Base-by-base conservation (phyloP, 2,329 filamentous ascomycete genomes). In the Epichloe scottii region DNA sequence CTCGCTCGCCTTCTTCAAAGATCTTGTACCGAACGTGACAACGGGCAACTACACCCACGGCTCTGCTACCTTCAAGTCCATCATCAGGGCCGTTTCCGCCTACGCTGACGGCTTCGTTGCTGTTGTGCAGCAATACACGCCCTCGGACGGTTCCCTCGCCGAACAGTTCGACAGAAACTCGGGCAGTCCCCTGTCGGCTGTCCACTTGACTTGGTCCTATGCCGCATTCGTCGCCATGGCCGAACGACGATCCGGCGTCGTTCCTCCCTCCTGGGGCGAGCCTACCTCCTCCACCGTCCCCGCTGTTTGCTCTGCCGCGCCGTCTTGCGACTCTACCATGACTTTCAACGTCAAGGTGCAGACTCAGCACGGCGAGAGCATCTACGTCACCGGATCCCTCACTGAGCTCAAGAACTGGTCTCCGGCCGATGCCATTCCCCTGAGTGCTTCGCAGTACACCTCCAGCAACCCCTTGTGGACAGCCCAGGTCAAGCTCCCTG, bases 161-260 rank as follows among this genome's bases (percentile, higher is more conserved):
- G 84, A 87, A 66, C 83, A 87, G 61, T 87, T 76, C 56, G 72
- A 76, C 56, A 73, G 73, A 53, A 62, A 65, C 50, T 68, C 60
- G 35, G 80, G 75, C 34, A 48, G 59, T 0, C 79, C 78, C 2
- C 66, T 81, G 3, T 84, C 81, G 1, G 84, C 84, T 2, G 67
- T 70, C 15, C 79, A 87, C 54, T 68, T 87, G n/a, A 86, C 83
- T 2, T 87, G 83, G 83, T 85, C 81, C 0, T 86, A 85, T 56
- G 81, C 82, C 2, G 73, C 82, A 0, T 82, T 87, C 61, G 65
- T 87, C 34, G 81, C 81, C 1, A 75, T 76, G 14, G 67, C 70
- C 8, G 72, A 74, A 30, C 75, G 81, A 34, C 75, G 81, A 38
- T 71, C 70, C 41, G 72, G 72, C 10, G 59, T 74, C 8, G 64